Conservation (phyloP, 495 filamentous ascomycete genomes). For the Penicillium waksmanii region DNA sequence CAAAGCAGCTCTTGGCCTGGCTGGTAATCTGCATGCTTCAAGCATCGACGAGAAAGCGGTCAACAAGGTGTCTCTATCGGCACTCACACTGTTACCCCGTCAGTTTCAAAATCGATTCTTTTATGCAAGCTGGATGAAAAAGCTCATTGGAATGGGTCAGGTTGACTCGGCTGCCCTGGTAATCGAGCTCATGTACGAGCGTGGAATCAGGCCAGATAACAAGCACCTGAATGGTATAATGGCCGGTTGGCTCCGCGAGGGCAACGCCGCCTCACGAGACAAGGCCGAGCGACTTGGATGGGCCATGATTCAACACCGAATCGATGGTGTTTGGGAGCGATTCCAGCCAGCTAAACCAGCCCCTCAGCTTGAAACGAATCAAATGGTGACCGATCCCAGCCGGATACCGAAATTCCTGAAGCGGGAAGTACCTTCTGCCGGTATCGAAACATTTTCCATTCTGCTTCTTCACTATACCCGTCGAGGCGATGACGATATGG, state of each 20-base stretch:
- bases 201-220: constrained; percentile 63
- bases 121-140: constrained; percentile 80
- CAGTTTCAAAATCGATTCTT: constrained; percentile 76
- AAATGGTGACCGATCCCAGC: constrained; percentile 17
- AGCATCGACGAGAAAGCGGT: constrained; percentile 50
- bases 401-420: constrained; percentile 42
- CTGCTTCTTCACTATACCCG: constrained; percentile 72
- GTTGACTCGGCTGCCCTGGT: constrained; percentile 70
- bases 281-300: constrained; percentile 74
- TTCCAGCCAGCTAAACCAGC: constrained; percentile 26
- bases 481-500: constrained; percentile 57
- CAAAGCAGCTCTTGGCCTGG: constrained; percentile 44
- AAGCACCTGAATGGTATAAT: constrained; percentile 78
- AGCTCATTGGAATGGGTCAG: constrained; percentile 73
- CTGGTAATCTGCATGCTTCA: constrained; percentile 51
- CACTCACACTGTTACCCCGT: constrained; percentile 59
- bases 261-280: constrained; percentile 51
- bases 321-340: constrained; percentile 58
- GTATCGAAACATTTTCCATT: constrained; percentile 75
- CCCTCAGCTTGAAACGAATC: constrained; percentile 27
- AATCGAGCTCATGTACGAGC: constrained; percentile 67
- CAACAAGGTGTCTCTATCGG: constrained; percentile 54
- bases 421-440: constrained; percentile 59
- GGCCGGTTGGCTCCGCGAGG: constrained; percentile 71
- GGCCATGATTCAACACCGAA: constrained; percentile 71